Evolutionary conservation across 73 alveolate species (phyloP).

Genomic region (Paramecium caudatum): DNA sequence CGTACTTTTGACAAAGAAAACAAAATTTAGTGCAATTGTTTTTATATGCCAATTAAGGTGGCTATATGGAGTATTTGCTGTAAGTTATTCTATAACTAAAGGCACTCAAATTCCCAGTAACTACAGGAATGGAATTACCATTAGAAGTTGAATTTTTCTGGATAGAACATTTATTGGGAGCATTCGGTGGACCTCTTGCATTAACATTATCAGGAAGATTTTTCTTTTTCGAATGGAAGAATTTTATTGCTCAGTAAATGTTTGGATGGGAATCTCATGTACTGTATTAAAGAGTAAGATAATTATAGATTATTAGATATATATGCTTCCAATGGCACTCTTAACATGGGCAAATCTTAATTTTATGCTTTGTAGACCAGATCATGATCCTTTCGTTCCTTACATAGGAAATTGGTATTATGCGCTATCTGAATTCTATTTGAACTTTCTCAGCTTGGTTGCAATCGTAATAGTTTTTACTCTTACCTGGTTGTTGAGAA

Average conservation of each 20-base stretch:
- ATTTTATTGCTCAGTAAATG: slow-evolving; percentile 38
- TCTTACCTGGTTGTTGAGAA: slow-evolving; percentile 37
- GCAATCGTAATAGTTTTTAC: not conserved
- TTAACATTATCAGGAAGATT: slow-evolving; percentile 65
- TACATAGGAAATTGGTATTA: slow-evolving; percentile 72
- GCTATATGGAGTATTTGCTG: slow-evolving; percentile 74
- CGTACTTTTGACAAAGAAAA: slow-evolving; percentile 59
- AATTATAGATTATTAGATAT: slow-evolving; percentile 7
- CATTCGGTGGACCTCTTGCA: slow-evolving; percentile 71
- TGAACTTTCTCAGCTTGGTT: slow-evolving; percentile 38
- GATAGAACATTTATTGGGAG: slow-evolving; percentile 74
- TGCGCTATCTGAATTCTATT: slow-evolving; percentile 61
- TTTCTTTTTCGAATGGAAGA: slow-evolving; percentile 59
- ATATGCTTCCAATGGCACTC: slow-evolving; percentile 67
- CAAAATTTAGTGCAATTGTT: slow-evolving; percentile 63
- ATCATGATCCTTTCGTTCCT: slow-evolving; percentile 73
- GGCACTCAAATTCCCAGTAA: slow-evolving; percentile 72
- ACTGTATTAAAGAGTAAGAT: slow-evolving; percentile 59
- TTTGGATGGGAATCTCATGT: slow-evolving; percentile 70
- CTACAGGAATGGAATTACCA: slow-evolving; percentile 69
- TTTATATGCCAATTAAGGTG: slow-evolving; percentile 66
- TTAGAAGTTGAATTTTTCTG: slow-evolving; percentile 76
- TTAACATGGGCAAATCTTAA: slow-evolving; percentile 77
- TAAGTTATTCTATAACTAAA: not conserved
- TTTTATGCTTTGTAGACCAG: slow-evolving; percentile 74